These are phyloP conservation scores for Cinnamomum micranthum DNA, from an alignment of 164 flowering plant genomes.

Conservation along the genomic window DNA sequence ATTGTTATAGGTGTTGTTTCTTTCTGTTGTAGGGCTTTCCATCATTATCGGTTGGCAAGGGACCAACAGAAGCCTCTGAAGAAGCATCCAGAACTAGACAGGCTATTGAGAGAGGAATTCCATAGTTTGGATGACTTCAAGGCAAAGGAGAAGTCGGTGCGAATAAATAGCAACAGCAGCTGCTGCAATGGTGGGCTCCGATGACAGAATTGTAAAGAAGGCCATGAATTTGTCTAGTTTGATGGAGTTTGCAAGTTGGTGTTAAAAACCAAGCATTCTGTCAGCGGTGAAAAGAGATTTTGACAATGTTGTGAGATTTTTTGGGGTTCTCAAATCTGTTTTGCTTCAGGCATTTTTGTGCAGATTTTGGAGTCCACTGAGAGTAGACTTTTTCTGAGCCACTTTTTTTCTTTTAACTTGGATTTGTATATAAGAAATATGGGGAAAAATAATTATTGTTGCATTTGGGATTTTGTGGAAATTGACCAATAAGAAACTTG, in stretches of 20 bases:
- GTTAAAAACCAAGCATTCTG: not conserved
- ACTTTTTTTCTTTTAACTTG: too few relatives aligned
- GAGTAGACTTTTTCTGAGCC: not conserved
- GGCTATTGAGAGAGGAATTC: constrained; percentile 68
- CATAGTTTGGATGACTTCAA: constrained; percentile 74
- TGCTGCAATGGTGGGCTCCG: not conserved
- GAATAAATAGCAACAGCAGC: constrained; percentile 20
- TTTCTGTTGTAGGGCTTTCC: constrained; percentile 77
- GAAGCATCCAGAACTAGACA: constrained; percentile 78
- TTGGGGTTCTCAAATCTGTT: not conserved
- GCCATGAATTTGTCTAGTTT: constrained; percentile 17
- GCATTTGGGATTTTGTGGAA: not conserved
- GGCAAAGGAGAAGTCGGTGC: constrained; percentile 41
- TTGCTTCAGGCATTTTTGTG: constrained; percentile 20
- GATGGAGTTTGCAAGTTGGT: constrained; percentile 6
- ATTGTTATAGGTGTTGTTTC: not conserved
- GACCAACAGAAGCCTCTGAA: constrained; percentile 40
- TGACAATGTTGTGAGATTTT: not conserved
- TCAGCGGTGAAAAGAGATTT: not conserved
- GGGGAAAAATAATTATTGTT: too few relatives aligned
- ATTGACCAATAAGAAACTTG: not conserved
- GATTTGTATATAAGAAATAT: not conserved
- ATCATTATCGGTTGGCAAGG: constrained; percentile 55
- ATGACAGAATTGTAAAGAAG: constrained; percentile 7
- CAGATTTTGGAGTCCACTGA: constrained; percentile 27